Evolutionary conservation across 257 asterid genomes (phyloP).

Genomic region (Nicotiana sylvestris): DNA sequence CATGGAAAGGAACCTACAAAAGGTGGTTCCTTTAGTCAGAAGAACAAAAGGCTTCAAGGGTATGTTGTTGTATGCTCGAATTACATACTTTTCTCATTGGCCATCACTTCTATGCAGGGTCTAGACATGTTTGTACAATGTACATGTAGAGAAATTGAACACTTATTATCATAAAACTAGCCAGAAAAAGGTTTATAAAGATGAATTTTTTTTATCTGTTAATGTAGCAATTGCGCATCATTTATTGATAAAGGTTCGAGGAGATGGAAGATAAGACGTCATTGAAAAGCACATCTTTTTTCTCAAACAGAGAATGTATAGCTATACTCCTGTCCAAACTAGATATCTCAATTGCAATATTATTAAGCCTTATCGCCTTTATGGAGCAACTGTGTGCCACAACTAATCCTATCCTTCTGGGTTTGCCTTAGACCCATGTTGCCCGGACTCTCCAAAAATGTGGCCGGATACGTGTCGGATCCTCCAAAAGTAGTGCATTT

Average conservation of each 20-base stretch:
- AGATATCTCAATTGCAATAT: not conserved
- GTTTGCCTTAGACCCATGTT: not conserved
- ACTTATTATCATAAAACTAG: not conserved
- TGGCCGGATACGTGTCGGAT: no score
- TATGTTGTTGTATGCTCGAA: conserved; percentile 33
- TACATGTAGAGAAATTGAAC: not conserved
- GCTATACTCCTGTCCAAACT: not conserved
- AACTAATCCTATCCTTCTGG: not conserved
- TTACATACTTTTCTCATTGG: not conserved
- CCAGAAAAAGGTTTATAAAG: not conserved
- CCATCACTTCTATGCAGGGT: not conserved
- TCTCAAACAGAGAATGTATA: not conserved
- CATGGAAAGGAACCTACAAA: conserved; percentile 49
- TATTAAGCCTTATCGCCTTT: not conserved
- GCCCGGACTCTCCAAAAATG: no score
- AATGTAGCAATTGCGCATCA: not conserved
- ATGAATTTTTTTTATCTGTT: not conserved
- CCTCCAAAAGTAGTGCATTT: no score
- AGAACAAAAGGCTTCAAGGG: conserved; percentile 78
- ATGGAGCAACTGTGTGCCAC: not conserved
- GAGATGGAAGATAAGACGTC: not conserved
- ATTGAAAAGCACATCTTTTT: not conserved
- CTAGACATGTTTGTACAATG: conserved; percentile 1
- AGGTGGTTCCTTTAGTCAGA: conserved; percentile 41
- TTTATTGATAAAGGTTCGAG: not conserved